Conservation (phyloP, 2,329 filamentous ascomycete species). For the Aaosphaeria pasadenensis region DNA sequence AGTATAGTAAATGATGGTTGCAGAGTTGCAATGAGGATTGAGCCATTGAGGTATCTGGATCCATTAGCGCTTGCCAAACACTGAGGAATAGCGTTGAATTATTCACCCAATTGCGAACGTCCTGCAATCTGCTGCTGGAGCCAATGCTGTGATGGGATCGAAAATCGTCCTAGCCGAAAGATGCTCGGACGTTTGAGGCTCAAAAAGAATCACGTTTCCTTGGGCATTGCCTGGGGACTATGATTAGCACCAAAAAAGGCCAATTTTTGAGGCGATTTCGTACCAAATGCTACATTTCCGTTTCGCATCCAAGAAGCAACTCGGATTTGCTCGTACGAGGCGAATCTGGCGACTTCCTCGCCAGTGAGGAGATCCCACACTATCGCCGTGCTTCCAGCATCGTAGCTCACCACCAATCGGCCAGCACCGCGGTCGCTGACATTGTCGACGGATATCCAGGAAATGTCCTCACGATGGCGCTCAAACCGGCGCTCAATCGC, state of each 20-base stretch:
- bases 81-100: neutral
- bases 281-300: constrained; percentile 94
- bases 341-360: constrained; percentile 86
- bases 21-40: constrained; percentile 82
- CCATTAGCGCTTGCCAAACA: constrained; percentile 12
- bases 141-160: constrained; percentile 90
- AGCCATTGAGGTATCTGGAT: constrained; percentile 86
- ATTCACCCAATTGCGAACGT: constrained; percentile 93
- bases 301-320: constrained; percentile 95
- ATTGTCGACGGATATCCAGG: constrained; percentile 85
- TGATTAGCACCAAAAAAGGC: neutral
- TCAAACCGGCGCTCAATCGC: constrained; percentile 85
- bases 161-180: constrained; percentile 89
- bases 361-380: constrained; percentile 96
- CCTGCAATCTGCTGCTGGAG: constrained; percentile 82
- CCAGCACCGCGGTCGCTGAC: constrained; percentile 83
- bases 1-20: constrained; percentile 92
- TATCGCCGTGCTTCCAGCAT: constrained; percentile 85
- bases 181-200: constrained; percentile 89
- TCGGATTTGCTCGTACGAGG: constrained; percentile 81
- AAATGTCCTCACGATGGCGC: constrained; percentile 77
- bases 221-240: constrained; percentile 72
- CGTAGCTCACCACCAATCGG: constrained; percentile 87
- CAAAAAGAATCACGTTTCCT: constrained; percentile 91
- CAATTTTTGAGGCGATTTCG: neutral